Evolutionary conservation across 495 filamentous ascomycete genomes (phyloP).

Genomic region (Penicillium maclennaniae): DNA sequence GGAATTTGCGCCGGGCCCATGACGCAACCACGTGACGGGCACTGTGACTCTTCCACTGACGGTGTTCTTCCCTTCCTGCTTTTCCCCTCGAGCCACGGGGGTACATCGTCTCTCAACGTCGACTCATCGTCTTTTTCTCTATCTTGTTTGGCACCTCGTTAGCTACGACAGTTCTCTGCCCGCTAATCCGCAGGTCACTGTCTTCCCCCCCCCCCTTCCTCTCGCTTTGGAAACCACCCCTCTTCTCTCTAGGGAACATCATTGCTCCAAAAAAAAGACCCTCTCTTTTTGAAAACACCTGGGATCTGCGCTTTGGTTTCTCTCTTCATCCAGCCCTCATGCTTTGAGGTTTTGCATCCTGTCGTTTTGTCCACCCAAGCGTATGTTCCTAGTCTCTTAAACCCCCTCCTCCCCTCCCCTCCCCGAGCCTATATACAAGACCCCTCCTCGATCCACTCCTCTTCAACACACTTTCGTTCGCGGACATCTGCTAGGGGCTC

Average conservation of each 20-base stretch:
- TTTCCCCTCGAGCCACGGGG: slow-evolving; percentile 26
- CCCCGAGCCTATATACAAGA: slow-evolving; percentile 6
- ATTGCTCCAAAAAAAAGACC: slow-evolving; percentile 20
- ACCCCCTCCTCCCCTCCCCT: slow-evolving; percentile 18
- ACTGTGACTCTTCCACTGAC: slow-evolving; percentile 23
- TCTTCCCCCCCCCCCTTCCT: slow-evolving; percentile 24
- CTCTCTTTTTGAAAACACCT: slow-evolving; percentile 18
- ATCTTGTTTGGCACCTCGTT: background rate
- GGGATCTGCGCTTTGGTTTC: slow-evolving; percentile 25
- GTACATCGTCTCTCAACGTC: slow-evolving; percentile 17
- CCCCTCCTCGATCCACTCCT: slow-evolving; percentile 7
- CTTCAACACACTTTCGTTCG: background rate
- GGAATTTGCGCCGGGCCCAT: slow-evolving; percentile 28
- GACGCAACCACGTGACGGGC: slow-evolving; percentile 44
- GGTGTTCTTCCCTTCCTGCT: slow-evolving; percentile 26
- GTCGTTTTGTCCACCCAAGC: slow-evolving; percentile 39
- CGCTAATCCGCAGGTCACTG: slow-evolving; percentile 19
- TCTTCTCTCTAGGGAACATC: slow-evolving; percentile 23
- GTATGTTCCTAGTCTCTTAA: slow-evolving; percentile 28
- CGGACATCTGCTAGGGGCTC: background rate
- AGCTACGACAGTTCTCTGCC: slow-evolving; percentile 3
- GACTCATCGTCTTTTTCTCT: slow-evolving; percentile 17
- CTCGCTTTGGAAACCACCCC: slow-evolving; percentile 27
- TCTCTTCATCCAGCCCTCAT: slow-evolving; percentile 30
- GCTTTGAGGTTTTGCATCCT: slow-evolving; percentile 38